These are phyloP conservation scores for Aspergillus oerlinghausenensis DNA, from an alignment of 2,329 filamentous ascomycete species.

Conservation along the genomic window DNA sequence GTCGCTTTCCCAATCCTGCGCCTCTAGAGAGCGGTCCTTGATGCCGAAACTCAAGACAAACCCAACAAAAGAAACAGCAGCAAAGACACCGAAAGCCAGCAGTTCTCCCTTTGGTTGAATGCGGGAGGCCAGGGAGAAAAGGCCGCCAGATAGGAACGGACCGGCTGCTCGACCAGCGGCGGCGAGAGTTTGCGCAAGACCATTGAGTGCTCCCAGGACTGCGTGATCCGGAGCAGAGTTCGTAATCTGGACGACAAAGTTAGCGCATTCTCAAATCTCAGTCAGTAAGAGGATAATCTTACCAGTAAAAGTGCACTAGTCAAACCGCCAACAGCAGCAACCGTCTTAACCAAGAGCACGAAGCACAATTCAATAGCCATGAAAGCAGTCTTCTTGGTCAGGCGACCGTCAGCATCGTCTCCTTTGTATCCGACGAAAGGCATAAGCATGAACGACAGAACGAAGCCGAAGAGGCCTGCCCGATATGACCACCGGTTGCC, in stretches of 20 bases:
- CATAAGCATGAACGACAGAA: constrained; percentile 78
- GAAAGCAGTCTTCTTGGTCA: constrained; percentile 62
- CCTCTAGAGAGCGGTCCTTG: constrained; percentile 56
- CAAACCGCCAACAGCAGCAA: constrained; percentile 81
- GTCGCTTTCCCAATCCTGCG: constrained; percentile 50
- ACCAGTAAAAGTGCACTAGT: constrained; percentile 85
- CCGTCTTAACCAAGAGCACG: constrained; percentile 80
- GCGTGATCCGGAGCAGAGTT: constrained; percentile 85
- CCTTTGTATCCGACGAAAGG: constrained; percentile 81
- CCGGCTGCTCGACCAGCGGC: constrained; percentile 85
- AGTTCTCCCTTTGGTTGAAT: constrained; percentile 77
- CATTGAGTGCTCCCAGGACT: constrained; percentile 84
- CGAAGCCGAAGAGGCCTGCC: constrained; percentile 71
- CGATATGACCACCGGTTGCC: constrained; percentile 86
- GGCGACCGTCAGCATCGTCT: constrained; percentile 50
- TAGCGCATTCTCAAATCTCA: background rate
- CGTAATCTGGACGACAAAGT: constrained; percentile 61
- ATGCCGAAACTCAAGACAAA: constrained; percentile 79
- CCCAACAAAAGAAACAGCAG: constrained; percentile 72
- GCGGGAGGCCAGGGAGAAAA: constrained; percentile 74
- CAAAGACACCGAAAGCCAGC: constrained; percentile 82
- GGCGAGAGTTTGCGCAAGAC: constrained; percentile 87
- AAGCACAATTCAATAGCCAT: constrained; percentile 76
- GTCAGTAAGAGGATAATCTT: constrained; percentile 27
- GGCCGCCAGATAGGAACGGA: constrained; percentile 77